Evolutionary conservation across 345 rosid genomes (phyloP).

Genomic region (Lenwebbia sp.): DNA sequence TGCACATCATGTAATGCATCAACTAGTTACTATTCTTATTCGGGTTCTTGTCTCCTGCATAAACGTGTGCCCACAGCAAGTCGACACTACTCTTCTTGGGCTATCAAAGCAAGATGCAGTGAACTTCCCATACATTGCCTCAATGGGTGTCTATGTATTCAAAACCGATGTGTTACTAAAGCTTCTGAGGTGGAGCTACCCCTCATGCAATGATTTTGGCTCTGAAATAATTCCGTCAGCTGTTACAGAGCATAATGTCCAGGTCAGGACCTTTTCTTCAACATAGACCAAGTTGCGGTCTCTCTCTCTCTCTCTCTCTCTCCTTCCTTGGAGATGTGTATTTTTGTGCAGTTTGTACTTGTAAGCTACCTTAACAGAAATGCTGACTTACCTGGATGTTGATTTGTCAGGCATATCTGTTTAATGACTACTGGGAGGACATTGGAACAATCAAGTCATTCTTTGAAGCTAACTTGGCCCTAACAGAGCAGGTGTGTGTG

Average conservation of each 20-base stretch:
- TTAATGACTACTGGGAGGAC: conserved; percentile 93
- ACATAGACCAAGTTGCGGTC: background rate
- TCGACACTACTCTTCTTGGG: conserved; percentile 60
- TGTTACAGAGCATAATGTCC: conserved; percentile 66
- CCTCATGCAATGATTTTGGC: conserved; percentile 82
- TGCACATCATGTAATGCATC: background rate
- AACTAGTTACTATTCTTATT: background rate
- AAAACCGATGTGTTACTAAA: conserved; percentile 60
- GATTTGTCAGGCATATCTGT: conserved; percentile 55
- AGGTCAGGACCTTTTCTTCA: conserved; percentile 22
- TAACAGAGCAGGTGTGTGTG: conserved; percentile 59
- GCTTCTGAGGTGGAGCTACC: conserved; percentile 67
- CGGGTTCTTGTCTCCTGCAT: background rate
- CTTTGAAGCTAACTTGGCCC: conserved; percentile 87
- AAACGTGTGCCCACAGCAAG: conserved; percentile 36
- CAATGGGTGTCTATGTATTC: conserved; percentile 91
- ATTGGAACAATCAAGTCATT: conserved; percentile 86
- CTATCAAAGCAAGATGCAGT: conserved; percentile 59
- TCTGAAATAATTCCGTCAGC: conserved; percentile 94
- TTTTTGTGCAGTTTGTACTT: background rate
- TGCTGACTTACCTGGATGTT: background rate
- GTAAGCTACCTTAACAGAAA: background rate
- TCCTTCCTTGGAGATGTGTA: background rate
- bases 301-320: background rate
- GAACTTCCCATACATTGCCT: conserved; percentile 66